Evolutionary conservation across 345 rosid genomes (phyloP), one percentile per base, ranked within the genome.

Genomic region (Rhodamnia rubescens): DNA sequence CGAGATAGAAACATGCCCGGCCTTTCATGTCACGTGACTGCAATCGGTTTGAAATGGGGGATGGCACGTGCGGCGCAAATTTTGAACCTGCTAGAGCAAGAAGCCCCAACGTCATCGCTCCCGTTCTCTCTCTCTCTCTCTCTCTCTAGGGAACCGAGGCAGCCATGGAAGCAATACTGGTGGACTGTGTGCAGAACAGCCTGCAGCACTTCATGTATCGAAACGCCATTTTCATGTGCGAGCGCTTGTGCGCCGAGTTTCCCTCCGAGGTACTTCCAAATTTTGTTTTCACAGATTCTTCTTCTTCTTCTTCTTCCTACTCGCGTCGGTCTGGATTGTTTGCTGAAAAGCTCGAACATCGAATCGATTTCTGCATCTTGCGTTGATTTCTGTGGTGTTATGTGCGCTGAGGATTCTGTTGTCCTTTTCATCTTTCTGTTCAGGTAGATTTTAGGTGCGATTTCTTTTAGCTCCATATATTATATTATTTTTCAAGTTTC

Each of bases 231-330:
- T 98, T 98, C 93, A 91, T 96, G 92, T 96, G 99, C 87, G 99
- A 98, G 89, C 98, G 99, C 74, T 98, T 98, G 89, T 95, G 95
- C 83, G 98, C 99, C n/a, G 99, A 98, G 93, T 98, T 94, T 87
- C 99, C 99, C 51, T 91, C 98, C 24, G 99, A 98, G 99, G 99
- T 97, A n/a, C 69, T 53, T 29, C 32, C 40, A 42, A 24, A 47
- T 44, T 53, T 24, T 22, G 32, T 42, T 58, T 47, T 50, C 53
- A 47, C 27, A 56, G 32, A 9, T 78, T 83, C 59, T 16, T 5
- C 75, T 49, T 52, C 55, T n/a, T 51, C 24, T 42, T 52, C 40
- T 2, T 51, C 24, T 42, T 36, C 59, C 1, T 5, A 20, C 54
- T 53, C 86, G 87, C 49, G 82, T 52, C 53, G 53, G 16, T 52